These are phyloP conservation scores for Pilatotrama ljubarskyi DNA, from an alignment of 768 basidiomycete species.

Conservation along the genomic window DNA sequence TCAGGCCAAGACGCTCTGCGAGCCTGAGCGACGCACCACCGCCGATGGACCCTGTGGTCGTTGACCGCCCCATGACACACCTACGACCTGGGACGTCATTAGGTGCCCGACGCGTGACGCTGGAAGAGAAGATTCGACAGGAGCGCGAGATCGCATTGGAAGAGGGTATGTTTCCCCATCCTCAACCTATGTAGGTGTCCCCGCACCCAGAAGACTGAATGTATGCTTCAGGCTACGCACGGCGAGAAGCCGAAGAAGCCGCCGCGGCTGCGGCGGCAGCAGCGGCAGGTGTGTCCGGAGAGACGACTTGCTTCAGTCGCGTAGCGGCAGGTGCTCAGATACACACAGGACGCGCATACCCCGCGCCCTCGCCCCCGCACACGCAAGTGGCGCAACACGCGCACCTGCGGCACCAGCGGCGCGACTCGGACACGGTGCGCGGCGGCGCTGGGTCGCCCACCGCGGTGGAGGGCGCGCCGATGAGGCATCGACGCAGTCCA, in stretches of 20 bases:
- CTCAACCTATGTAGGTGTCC: too few relatives aligned
- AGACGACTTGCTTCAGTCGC: constrained; percentile 1
- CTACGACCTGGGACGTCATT: constrained; percentile 48
- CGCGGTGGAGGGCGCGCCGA: constrained; percentile 39
- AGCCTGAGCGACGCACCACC: constrained; percentile 60
- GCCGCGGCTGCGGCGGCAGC: constrained; percentile 39
- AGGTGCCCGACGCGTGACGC: constrained; percentile 41
- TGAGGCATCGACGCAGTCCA: constrained; percentile 64
- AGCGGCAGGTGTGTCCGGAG: constrained; percentile 4
- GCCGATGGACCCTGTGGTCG: constrained; percentile 6
- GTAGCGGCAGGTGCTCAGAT: not conserved
- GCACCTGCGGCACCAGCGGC: constrained; percentile 54
- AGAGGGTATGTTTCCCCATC: constrained; percentile 39
- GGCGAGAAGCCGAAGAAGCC: constrained; percentile 30
- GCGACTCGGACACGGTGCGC: constrained; percentile 76
- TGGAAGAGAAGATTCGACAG: constrained; percentile 46
- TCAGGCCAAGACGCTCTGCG: constrained; percentile 68
- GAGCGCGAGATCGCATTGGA: constrained; percentile 39
- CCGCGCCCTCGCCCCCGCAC: constrained; percentile 54
- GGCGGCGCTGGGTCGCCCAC: constrained; percentile 53
- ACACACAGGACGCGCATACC: constrained; percentile 25
- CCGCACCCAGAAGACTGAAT: too few relatives aligned
- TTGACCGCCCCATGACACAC: constrained; percentile 10
- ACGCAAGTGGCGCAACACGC: constrained; percentile 35
- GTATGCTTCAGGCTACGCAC: constrained; percentile 32